Conservation (phyloP, 345 rosid species). For the Eucalyptus sideroxylon region DNA sequence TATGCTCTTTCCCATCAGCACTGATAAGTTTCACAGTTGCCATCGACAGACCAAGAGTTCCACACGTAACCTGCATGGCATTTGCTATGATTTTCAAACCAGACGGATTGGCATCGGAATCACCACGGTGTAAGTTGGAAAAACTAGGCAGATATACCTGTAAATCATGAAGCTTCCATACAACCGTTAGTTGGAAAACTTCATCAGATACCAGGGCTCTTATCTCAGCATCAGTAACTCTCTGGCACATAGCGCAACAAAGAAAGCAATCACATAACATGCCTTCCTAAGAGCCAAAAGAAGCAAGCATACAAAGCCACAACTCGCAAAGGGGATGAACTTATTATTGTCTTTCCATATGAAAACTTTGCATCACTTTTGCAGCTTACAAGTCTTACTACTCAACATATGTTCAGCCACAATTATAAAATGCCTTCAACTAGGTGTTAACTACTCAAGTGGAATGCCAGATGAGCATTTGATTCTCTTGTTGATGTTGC, state of each 20-base stretch:
- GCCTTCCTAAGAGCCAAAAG: background rate
- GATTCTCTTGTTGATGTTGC: background rate
- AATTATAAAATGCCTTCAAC: background rate
- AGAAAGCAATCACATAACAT: background rate
- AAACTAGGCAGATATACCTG: slow-evolving; percentile 35
- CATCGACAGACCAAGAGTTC: slow-evolving; percentile 81
- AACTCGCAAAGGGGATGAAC: background rate
- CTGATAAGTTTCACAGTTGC: slow-evolving; percentile 79
- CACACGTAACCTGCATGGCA: slow-evolving; percentile 65
- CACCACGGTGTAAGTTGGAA: background rate
- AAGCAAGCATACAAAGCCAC: background rate
- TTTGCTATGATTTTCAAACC: background rate
- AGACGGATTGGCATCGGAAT: background rate
- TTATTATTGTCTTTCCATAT: background rate
- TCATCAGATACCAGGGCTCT: slow-evolving; percentile 90
- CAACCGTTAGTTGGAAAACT: slow-evolving; percentile 71
- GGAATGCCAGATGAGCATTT: background rate
- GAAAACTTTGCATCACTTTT: background rate
- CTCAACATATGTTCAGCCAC: background rate
- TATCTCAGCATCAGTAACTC: slow-evolving; percentile 83
- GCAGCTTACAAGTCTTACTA: background rate
- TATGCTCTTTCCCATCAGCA: slow-evolving; percentile 52
- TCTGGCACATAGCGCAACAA: slow-evolving; percentile 17
- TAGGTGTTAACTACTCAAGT: background rate
- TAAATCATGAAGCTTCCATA: slow-evolving; percentile 80